These are phyloP conservation scores for Cucumis cinereus DNA, from an alignment of 306 rosid genomes.

Conservation along the genomic window DNA sequence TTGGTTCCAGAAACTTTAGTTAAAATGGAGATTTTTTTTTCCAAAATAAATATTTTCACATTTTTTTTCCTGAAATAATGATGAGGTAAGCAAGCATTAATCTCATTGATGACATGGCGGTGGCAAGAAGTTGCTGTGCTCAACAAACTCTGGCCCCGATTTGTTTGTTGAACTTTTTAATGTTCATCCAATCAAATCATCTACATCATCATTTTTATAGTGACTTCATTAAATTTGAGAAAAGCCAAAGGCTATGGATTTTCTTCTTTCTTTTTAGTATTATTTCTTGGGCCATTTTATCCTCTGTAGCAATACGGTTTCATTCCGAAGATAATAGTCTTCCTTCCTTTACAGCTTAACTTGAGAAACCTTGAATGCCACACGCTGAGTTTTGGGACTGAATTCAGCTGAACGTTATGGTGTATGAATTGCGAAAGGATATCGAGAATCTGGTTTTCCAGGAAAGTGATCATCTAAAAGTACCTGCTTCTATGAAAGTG, in stretches of 20 bases:
- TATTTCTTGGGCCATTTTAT: neutral
- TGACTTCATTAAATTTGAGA: neutral
- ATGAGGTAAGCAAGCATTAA: neutral
- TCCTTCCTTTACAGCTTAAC: conserved; percentile 52
- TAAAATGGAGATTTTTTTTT: neutral
- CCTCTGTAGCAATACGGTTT: neutral
- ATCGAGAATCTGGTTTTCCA: neutral
- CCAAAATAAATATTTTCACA: neutral
- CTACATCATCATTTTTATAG: neutral
- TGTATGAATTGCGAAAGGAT: neutral
- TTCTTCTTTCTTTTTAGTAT: neutral
- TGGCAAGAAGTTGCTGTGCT: neutral
- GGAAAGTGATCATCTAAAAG: neutral
- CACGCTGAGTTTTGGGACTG: conserved; percentile 65
- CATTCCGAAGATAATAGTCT: neutral
- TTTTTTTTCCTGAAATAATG: neutral
- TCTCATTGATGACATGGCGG: neutral
- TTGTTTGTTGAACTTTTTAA: neutral
- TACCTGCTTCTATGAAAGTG: neutral
- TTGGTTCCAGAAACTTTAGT: neutral
- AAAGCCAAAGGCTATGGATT: neutral
- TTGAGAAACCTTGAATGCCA: conserved; percentile 75
- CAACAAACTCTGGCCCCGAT: neutral
- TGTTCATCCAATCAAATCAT: neutral
- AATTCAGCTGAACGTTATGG: conserved; percentile 24